Percentiles rank a stretch among this genome's conserved stretches.
Conservation (phyloP, 1,284 basidiomycete species). For the Schizophyllum amplum region DNA sequence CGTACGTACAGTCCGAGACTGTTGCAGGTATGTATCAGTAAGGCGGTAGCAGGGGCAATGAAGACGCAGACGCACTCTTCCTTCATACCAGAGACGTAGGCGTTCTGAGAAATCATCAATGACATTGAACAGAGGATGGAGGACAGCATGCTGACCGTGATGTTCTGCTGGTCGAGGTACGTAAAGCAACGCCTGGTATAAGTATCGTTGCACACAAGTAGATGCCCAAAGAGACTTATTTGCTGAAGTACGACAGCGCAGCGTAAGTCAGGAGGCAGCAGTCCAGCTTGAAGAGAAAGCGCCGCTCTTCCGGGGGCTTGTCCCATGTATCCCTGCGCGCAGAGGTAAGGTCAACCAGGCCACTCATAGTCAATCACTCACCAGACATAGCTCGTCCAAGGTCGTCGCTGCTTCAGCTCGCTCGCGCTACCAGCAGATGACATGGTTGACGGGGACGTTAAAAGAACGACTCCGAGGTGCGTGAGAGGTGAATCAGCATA, state of each 20-base stretch:
- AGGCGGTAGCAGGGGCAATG: neutral
- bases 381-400: too few relatives aligned
- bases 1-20: neutral
- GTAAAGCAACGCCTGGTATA: constrained; percentile 13
- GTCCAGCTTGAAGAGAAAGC: constrained; percentile 30
- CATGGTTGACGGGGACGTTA: too few relatives aligned
- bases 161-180: constrained; percentile 33
- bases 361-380: too few relatives aligned
- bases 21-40: neutral
- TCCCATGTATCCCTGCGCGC: constrained; percentile 33
- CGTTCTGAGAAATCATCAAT: constrained; percentile 21
- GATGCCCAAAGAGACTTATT: constrained; percentile 20
- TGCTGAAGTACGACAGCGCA: constrained; percentile 33
- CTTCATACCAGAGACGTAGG: constrained; percentile 37
- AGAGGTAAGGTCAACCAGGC: too few relatives aligned
- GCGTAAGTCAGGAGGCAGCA: constrained; percentile 31
- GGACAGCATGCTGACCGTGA: constrained; percentile 24
- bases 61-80: constrained; percentile 24
- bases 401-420: too few relatives aligned
- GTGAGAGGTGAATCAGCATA: too few relatives aligned
- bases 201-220: constrained; percentile 8
- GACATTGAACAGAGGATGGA: neutral
- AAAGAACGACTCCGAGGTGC: too few relatives aligned
- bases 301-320: constrained; percentile 30
- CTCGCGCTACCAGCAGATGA: too few relatives aligned